Evolutionary conservation across 2,329 filamentous ascomycete genomes (phyloP), one percentile per base, ranked within the genome.

Genomic region (Laburnicola sp.): DNA sequence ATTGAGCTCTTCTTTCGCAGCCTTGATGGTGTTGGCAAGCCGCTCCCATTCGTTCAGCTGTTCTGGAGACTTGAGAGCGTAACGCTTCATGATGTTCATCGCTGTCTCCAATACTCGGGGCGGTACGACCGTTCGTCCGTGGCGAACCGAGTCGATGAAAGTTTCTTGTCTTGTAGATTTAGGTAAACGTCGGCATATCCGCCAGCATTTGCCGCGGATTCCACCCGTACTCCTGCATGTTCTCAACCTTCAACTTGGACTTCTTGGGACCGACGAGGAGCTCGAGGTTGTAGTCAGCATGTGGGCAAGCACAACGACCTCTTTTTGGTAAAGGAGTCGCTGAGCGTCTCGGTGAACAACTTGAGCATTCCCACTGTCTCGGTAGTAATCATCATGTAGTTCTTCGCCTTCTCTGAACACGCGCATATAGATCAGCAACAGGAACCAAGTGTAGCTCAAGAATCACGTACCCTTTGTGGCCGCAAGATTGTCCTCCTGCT

Each of bases 241-340:
- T 91, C 36, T 90, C 86, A 2, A 99, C 91, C 62, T 86, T 91
- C 42, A 99, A 80, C 61, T 91, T 88, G 4, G 82, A 82, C 56
- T 88, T 89, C 74, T 93, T 93, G 10, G 88, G 88, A 0, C 93
- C 92, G 2, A 94, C 91, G 58, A 99, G 83, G 0, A 89, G 89
- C 62, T 97, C 91, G 11, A 99, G 82, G 66, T 97, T 99, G 80
- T 97, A 97, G 75, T 99, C 54, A 99, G 75, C 94, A 99, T 99
- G 73, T 93, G 91, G 26, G 94, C 94, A 36, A 99, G 78, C 54
- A 90, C 87, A 6, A 99, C 94, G 54, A 99, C 94, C 73, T 99
- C 94, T 91, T 91, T 87, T 96, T 97, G 3, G 92, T 97, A 68
- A 99, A 99, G 0, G 94, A 87, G 48, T 91, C 89, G 6, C 87